Evolutionary conservation across 139 green algal species (phyloP), one percentile per base, ranked within the genome.

Genomic region (Chlorella vulgaris): DNA sequence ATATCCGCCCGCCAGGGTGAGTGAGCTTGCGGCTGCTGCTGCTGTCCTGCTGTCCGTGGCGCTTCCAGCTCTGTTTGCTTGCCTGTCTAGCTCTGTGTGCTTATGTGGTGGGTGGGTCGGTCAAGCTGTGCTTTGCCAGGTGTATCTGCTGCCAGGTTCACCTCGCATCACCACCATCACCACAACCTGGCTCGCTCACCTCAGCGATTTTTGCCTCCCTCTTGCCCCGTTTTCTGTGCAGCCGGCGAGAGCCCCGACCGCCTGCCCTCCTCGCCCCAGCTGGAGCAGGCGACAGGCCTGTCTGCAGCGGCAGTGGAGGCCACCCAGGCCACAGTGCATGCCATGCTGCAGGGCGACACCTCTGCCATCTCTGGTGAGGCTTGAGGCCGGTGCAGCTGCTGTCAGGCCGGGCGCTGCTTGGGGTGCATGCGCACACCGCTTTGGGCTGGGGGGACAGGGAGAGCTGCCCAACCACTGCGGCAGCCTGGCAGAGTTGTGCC

Each of bases 171-270:
- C n/a, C n/a, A n/a, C n/a, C n/a, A n/a, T n/a, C n/a, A n/a, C n/a
- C n/a, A n/a, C n/a, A n/a, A n/a, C n/a, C n/a, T n/a, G n/a, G n/a
- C n/a, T n/a, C n/a, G n/a, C n/a, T n/a, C n/a, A n/a, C n/a, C n/a
- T n/a, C n/a, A n/a, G n/a, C n/a, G n/a, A n/a, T n/a, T n/a, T n/a
- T n/a, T n/a, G n/a, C n/a, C n/a, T n/a, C n/a, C n/a, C n/a, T n/a
- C n/a, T n/a, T n/a, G n/a, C n/a, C 15, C 47, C 47, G 10, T 15
- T 24, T 58, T 58, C 13, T 58, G 13, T 74, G 79, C 76, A 74
- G 73, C 81, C 29, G 85, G 76, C 26, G 81, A 86, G 84, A 50
- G 69, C 19, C 50, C 69, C 29, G 84, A 88, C 29, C 76, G 78
- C 39, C 81, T 88, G 51, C 78, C 84, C 61, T 35, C 63, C 26